Conservation (phyloP, 192 early-diverging fungal genomes). For the Diversispora epigaea region DNA sequence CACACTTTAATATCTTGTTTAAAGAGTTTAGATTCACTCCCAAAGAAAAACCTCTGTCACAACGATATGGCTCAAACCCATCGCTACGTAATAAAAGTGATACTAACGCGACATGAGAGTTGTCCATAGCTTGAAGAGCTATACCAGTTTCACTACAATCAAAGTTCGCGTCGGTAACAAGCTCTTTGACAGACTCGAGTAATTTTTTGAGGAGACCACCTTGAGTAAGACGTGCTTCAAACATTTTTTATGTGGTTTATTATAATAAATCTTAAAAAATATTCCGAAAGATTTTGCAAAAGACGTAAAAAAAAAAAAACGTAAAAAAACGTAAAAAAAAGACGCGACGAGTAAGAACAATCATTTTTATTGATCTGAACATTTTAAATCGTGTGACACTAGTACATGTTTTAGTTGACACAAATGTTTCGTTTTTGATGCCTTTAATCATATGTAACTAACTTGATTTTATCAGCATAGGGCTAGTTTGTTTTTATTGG, state of each 20-base stretch:
- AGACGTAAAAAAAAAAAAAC: too few relatives aligned
- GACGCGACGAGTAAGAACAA: too few relatives aligned
- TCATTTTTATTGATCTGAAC: too few relatives aligned
- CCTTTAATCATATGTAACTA: too few relatives aligned
- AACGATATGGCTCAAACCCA: constrained; percentile 85
- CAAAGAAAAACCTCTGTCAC: constrained; percentile 86
- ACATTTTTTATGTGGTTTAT: constrained; percentile 44
- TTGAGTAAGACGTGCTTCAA: constrained; percentile 89
- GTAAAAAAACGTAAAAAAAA: too few relatives aligned
- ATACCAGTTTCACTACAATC: constrained; percentile 96
- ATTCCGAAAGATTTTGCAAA: too few relatives aligned
- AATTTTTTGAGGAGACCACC: constrained; percentile 86
- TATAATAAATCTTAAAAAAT: too few relatives aligned
- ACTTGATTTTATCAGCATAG: too few relatives aligned
- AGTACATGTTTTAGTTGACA: too few relatives aligned
- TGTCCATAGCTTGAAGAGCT: constrained; percentile 97
- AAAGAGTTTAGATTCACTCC: constrained; percentile 86
- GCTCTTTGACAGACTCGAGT: constrained; percentile 96
- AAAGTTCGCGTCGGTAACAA: constrained; percentile 96
- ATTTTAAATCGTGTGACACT: too few relatives aligned
- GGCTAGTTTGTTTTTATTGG: too few relatives aligned
- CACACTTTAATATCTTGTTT: constrained; percentile 92
- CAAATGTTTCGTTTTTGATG: too few relatives aligned
- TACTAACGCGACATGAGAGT: constrained; percentile 95
- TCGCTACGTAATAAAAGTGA: constrained; percentile 77